Base-by-base conservation (phyloP, 192 early-diverging fungal genomes). In the Coemansia furcata region DNA sequence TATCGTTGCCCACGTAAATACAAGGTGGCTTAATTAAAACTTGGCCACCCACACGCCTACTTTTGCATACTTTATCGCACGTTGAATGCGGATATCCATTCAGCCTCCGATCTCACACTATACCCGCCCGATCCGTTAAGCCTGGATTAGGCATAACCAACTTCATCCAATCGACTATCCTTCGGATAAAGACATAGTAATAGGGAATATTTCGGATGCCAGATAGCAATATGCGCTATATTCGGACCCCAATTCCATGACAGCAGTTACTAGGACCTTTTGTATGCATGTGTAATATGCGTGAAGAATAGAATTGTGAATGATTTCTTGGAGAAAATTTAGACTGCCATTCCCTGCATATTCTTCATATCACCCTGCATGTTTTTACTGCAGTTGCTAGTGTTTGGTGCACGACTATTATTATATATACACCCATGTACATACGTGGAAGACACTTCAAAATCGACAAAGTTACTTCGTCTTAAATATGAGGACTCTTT, bases 301-400 rank as follows among this genome's bases (percentile, higher is more conserved):
- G 15, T 11, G 54, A 35, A 3, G n/a, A 15, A n/a, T 54, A 29
- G 8, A 8, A 30, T 5, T 54, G 12, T 26, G 23, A 54, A 23
- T 3, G 9, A 21, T 10, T 30, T 46, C 32, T n/a, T 7, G 46
- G 11, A 42, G 11, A 15, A 10, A 47, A 47, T 23, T 49, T 49
- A 9, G 46, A 14, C 39, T 4, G 21, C 46, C 21, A 49, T 49
- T 54, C 50, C 50, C 50, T 54, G 50, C 50, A 54, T 54, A 54
- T 29, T 29, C 17, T 32, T 57, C 32, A 57, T 57, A 35, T 57
- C 30, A 57, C 54, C 54, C 54, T 57, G 54, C 54, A 57, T 57
- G 8, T 33, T 32, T 57, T 32, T 57, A 57, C 54, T 57, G 30
- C 54, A 35, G 8, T 57, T 15, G 30, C 30, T 33, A 6, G 12